These are phyloP conservation scores for Sonneratia alba DNA, from an alignment of 345 rosid genomes.

Conservation along the genomic window DNA sequence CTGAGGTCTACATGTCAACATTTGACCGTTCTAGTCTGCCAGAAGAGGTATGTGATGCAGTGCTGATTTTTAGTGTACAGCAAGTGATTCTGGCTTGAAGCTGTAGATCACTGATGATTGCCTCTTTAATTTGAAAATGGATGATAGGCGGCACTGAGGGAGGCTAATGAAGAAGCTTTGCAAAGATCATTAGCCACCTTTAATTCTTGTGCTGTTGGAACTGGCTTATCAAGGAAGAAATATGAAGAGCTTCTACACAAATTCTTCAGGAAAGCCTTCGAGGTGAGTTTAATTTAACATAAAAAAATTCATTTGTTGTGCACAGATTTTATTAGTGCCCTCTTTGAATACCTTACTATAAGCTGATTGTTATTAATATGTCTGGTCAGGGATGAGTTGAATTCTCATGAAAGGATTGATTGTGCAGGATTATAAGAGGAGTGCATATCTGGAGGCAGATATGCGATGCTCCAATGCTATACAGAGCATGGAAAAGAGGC, in stretches of 20 bases:
- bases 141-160: conserved; percentile 59
- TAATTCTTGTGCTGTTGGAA: conserved; percentile 75
- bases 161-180: conserved; percentile 86
- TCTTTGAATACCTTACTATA: not conserved
- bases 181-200: conserved; percentile 56
- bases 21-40: conserved; percentile 71
- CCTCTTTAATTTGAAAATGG: conserved; percentile 16
- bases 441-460: conserved; percentile 87
- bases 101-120: conserved; percentile 2
- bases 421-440: conserved; percentile 73
- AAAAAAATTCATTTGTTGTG: not conserved
- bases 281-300: conserved; percentile 27
- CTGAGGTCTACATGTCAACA: conserved; percentile 53
- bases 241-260: conserved; percentile 81
- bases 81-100: not conserved
- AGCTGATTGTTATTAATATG: not conserved
- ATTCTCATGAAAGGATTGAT: not conserved
- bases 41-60: conserved; percentile 59
- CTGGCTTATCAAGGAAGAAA: conserved; percentile 70
- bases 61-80: conserved; percentile 3
- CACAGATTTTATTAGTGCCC: not conserved
- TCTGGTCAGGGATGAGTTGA: not conserved
- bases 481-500: conserved; percentile 84
- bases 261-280: conserved; percentile 71
- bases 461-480: conserved; percentile 54